Percentiles rank a stretch among this genome's conserved stretches.
These are phyloP conservation scores for Pholiota conissans DNA, from an alignment of 768 basidiomycete genomes.

Conservation along the genomic window DNA sequence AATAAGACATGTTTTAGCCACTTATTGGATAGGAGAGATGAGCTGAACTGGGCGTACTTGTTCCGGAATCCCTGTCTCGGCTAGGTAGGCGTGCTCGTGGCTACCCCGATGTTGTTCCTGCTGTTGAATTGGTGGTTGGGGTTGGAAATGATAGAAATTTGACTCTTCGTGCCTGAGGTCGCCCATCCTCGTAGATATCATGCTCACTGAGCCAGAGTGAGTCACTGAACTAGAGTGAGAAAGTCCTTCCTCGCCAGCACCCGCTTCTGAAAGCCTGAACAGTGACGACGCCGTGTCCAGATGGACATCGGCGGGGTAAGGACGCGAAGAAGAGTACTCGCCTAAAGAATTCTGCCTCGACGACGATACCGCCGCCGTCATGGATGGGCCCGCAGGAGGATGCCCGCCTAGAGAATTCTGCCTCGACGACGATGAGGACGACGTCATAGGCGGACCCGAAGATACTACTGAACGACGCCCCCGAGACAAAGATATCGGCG, in stretches of 20 bases:
- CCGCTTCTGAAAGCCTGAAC: conserved; percentile 4
- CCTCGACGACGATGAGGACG: neutral
- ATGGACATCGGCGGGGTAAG: conserved; percentile 30
- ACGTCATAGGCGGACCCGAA: neutral
- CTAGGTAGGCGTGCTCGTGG: neutral
- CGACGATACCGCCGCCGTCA: neutral
- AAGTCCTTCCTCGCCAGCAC: neutral
- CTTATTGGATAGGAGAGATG: neutral
- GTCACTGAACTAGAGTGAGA: too few species aligned
- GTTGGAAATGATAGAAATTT: neutral
- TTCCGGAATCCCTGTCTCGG: neutral
- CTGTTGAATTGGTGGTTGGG: neutral
- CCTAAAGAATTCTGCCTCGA: conserved; percentile 16
- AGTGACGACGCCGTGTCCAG: conserved; percentile 24
- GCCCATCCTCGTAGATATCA: neutral
- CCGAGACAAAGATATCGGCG: neutral
- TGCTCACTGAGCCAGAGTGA: neutral
- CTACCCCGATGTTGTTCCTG: neutral
- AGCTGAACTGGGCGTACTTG: neutral
- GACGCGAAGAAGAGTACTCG: conserved; percentile 23
- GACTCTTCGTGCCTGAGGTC: neutral
- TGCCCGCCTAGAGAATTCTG: conserved; percentile 21
- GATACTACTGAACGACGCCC: neutral
- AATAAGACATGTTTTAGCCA: neutral
- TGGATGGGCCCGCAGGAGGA: conserved; percentile 11